Base-by-base conservation (phyloP, 495 filamentous ascomycete genomes). In the Penicillium ucsense region DNA sequence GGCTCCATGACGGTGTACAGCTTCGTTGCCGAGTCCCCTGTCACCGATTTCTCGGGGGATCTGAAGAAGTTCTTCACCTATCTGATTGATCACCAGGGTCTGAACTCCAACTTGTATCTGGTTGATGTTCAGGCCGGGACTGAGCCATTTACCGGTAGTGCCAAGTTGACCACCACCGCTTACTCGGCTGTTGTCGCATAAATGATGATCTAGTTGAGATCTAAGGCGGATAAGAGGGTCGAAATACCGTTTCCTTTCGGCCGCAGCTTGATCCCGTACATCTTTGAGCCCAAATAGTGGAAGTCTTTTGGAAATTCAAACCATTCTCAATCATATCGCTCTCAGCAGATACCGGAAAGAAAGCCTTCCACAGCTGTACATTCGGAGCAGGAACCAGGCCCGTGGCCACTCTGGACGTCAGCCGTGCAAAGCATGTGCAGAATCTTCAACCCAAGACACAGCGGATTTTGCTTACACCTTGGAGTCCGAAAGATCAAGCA, bases 51-150 rank as follows among this genome's bases (percentile, higher is more conserved):
- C 62, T 72, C 62, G 5, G 79, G 73, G 9, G 78, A 85, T 54
- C 34, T 83, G 51, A 57, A 67, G 38, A 53, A 66, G 4, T 85
- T 85, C 61, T 68, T 81, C 52, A 72, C 54, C 30, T 84, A 84
- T 55, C 63, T 85, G 38, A 65, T 64, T 45, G 48, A 59, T 3
- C 70, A 73, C 52, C 61, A 79, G 52, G 70, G 72, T 1, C 35
- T 83, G 45, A 61, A 68, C 32, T 61, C 63, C n/a, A 73, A 61
- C 49, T 64, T 78, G 54, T 81, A 80, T 53, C 51, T 85, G 51
- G 63, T 69, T 47, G 68, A 67, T 55, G 68, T 80, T 3, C 70
- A 77, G 56, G 77, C 73, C 8, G 78, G 78, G 28, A 78, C 78
- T 8, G 78, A 82, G 65, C 71, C 76, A 5, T 80, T 78, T 56